A percentile compares a stretch with the other conserved stretches of the same genome.
Evolutionary conservation across 306 rosid genomes (phyloP).

Genomic region (Rosa chinensis): DNA sequence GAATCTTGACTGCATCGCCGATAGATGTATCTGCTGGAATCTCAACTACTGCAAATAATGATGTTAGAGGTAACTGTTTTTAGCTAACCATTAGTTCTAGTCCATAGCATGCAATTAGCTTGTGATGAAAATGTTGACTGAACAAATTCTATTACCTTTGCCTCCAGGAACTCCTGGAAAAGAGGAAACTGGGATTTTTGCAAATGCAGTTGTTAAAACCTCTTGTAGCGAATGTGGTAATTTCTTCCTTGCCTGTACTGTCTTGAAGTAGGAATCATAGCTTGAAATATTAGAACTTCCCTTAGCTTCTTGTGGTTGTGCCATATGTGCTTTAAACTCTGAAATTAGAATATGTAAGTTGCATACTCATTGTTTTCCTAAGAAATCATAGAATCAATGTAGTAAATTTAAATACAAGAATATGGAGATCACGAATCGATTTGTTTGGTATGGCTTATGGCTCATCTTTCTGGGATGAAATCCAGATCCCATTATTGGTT

Average conservation of each 20-base stretch:
- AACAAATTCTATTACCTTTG: conserved; percentile 48
- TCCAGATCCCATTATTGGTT: neutral
- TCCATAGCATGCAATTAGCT: neutral
- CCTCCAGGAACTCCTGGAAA: conserved; percentile 80
- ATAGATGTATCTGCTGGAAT: conserved; percentile 68
- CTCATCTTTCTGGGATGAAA: neutral
- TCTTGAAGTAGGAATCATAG: conserved; percentile 66
- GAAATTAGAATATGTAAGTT: neutral
- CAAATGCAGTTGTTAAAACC: conserved; percentile 70
- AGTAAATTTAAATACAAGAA: neutral
- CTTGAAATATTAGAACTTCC: conserved; percentile 37
- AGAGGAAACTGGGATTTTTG: conserved; percentile 73
- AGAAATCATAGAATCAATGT: neutral
- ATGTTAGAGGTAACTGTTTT: conserved; percentile 13
- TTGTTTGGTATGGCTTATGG: neutral
- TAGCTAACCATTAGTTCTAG: conserved; percentile 9
- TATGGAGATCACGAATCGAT: neutral
- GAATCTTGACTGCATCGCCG: conserved; percentile 61
- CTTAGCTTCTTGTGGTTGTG: conserved; percentile 35
- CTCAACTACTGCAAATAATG: conserved; percentile 62
- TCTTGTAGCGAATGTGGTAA: conserved; percentile 64
- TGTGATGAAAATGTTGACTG: conserved; percentile 12
- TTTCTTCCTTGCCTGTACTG: conserved; percentile 79
- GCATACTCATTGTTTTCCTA: neutral
- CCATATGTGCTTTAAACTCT: conserved; percentile 50